Percentiles rank a stretch among this genome's conserved stretches.
These are phyloP conservation scores for Xylariaceae sp. DNA, from an alignment of 2,329 filamentous ascomycete species.

Conservation along the genomic window DNA sequence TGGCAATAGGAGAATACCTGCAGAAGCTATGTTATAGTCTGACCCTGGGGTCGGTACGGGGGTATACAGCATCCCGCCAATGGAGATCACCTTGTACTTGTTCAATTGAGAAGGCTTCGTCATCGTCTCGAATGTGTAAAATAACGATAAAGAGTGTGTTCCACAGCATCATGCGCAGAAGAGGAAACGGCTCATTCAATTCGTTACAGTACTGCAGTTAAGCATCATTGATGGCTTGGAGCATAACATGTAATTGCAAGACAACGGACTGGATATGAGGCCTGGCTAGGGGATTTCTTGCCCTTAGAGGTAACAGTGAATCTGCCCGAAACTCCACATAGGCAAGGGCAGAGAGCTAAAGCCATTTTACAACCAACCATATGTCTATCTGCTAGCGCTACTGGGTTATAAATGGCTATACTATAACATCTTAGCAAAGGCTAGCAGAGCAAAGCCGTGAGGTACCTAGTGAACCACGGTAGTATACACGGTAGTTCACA, in stretches of 20 bases:
- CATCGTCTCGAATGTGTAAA: constrained; percentile 14
- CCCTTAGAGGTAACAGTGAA: too few relatives aligned
- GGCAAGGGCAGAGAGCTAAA: too few relatives aligned
- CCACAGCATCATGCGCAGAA: constrained; percentile 14
- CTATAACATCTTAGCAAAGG: too few relatives aligned
- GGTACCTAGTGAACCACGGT: too few relatives aligned
- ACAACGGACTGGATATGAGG: constrained; percentile 17
- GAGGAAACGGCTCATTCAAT: constrained; percentile 11
- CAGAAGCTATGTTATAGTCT: neutral
- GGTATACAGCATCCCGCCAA: constrained; percentile 7
- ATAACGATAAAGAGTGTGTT: too few relatives aligned
- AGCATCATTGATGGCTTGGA: constrained; percentile 1
- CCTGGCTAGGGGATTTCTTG: too few relatives aligned
- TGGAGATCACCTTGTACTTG: constrained; percentile 7
- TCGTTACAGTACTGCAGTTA: constrained; percentile 11
- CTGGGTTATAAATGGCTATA: too few relatives aligned
- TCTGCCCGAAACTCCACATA: too few relatives aligned
- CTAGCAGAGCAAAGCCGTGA: too few relatives aligned
- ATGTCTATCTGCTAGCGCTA: too few relatives aligned
- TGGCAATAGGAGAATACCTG: constrained; percentile 16
- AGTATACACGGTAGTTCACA: too few relatives aligned
- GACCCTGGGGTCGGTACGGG: neutral
- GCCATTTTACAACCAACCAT: too few relatives aligned
- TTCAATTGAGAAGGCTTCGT: constrained; percentile 21
- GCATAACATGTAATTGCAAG: constrained; percentile 7